A percentile compares a stretch with the other conserved stretches of the same genome.
Conservation (phyloP, 1,284 basidiomycete genomes). For the Sutorius eximius region DNA sequence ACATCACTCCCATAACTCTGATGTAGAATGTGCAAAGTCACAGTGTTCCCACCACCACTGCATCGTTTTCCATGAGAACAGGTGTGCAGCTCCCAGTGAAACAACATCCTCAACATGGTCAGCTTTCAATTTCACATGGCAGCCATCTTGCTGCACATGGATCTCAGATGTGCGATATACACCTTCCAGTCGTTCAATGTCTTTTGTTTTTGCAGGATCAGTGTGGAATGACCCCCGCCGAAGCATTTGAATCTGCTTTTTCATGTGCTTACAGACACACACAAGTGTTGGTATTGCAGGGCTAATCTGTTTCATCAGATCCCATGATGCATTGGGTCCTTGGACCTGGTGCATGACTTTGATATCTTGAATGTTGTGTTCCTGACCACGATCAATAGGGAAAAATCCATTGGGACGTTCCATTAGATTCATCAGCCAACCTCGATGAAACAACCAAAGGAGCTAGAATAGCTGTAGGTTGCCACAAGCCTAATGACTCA, state of each 20-base stretch:
- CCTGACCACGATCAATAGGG: slow-evolving; percentile 3
- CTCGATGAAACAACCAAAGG: too few relatives aligned
- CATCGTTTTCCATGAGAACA: not conserved
- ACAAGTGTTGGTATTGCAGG: not conserved
- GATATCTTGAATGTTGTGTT: slow-evolving; percentile 8
- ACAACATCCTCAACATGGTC: not conserved
- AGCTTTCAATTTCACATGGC: not conserved
- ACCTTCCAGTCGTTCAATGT: not conserved
- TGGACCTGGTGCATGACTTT: slow-evolving; percentile 1
- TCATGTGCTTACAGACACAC: not conserved
- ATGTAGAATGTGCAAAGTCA: not conserved
- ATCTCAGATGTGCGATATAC: not conserved
- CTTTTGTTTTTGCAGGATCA: not conserved
- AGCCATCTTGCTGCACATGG: not conserved
- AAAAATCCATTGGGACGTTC: not conserved
- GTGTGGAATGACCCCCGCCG: not conserved
- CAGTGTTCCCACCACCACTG: not conserved
- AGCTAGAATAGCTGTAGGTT: too few relatives aligned
- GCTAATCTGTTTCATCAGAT: not conserved
- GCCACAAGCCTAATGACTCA: too few relatives aligned
- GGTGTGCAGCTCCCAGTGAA: not conserved
- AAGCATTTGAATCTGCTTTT: not conserved
- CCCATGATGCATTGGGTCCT: not conserved
- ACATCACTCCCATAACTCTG: slow-evolving; percentile 1
- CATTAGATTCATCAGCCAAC: slow-evolving; percentile 1